Conservation (phyloP, 2,329 filamentous ascomycete species). For the Chaetomiaceae sp. region DNA sequence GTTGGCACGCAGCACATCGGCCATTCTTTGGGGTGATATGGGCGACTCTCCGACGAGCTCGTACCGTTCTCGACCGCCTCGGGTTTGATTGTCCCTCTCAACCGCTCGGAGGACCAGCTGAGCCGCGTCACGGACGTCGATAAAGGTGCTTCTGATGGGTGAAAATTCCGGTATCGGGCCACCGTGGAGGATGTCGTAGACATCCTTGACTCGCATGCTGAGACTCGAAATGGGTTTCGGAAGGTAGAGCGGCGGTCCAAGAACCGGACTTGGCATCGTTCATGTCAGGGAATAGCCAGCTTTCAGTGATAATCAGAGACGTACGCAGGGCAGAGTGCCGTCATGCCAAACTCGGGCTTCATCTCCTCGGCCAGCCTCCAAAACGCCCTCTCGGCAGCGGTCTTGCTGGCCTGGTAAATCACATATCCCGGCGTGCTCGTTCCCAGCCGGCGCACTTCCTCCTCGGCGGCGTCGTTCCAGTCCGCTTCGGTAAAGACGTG, state of each 20-base stretch:
- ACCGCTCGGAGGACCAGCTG: constrained; percentile 13
- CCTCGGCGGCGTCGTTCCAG: constrained; percentile 22
- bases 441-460: constrained; percentile 6
- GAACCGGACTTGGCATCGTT: constrained; percentile 5
- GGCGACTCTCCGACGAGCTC: constrained; percentile 8
- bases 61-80: constrained; percentile 7
- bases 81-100: neutral
- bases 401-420: constrained; percentile 20
- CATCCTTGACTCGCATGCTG: constrained; percentile 21
- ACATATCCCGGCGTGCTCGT: constrained; percentile 13
- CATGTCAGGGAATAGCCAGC: neutral
- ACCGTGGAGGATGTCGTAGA: constrained; percentile 18
- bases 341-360: constrained; percentile 8
- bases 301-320: neutral
- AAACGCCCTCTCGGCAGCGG: constrained; percentile 17
- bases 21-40: constrained; percentile 15
- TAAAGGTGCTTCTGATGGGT: constrained; percentile 18
- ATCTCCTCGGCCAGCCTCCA: constrained; percentile 12
- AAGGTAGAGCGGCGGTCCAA: constrained; percentile 21
- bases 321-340: constrained; percentile 17
- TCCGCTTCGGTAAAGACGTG: constrained; percentile 19
- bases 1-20: constrained; percentile 3
- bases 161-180: constrained; percentile 14
- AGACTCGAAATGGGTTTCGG: constrained; percentile 15
- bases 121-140: constrained; percentile 23